A percentile compares a stretch with the other conserved stretches of the same genome.
Conservation (phyloP, 441 rosid genomes). For the Gossypium aridum region DNA sequence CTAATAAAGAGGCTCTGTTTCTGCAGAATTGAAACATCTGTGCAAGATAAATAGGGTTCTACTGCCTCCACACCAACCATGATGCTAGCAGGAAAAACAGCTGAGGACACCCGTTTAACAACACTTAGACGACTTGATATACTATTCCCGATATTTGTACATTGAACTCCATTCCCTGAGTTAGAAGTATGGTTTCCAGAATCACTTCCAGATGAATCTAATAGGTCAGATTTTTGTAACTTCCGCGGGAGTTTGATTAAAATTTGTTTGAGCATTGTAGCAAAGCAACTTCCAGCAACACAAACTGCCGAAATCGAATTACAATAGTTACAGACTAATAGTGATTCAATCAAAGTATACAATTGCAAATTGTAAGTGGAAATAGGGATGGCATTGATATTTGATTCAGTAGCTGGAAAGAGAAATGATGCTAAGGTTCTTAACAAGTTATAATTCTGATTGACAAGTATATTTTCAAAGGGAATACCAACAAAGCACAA, state of each 20-base stretch:
- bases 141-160: slow-evolving; percentile 49
- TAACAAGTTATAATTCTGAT: neutral
- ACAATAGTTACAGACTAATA: neutral
- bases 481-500: neutral
- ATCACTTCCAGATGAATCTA: slow-evolving; percentile 37
- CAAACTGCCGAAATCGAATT: slow-evolving; percentile 17
- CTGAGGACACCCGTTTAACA: slow-evolving; percentile 71
- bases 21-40: slow-evolving; percentile 58
- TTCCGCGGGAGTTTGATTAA: slow-evolving; percentile 64
- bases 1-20: slow-evolving; percentile 62
- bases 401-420: neutral
- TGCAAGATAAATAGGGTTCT: slow-evolving; percentile 61
- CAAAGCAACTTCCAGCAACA: slow-evolving; percentile 23
- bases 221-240: slow-evolving; percentile 36
- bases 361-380: neutral
- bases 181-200: slow-evolving; percentile 34
- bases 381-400: neutral
- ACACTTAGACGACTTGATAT: slow-evolving; percentile 60
- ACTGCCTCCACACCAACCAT: slow-evolving; percentile 67
- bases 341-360: neutral
- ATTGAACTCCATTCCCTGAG: slow-evolving; percentile 33
- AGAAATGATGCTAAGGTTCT: neutral
- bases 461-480: neutral
- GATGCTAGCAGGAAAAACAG: slow-evolving; percentile 68
- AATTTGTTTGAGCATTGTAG: slow-evolving; percentile 69